Conservation (phyloP, 306 rosid genomes). For the Ochetophila trinervis region DNA sequence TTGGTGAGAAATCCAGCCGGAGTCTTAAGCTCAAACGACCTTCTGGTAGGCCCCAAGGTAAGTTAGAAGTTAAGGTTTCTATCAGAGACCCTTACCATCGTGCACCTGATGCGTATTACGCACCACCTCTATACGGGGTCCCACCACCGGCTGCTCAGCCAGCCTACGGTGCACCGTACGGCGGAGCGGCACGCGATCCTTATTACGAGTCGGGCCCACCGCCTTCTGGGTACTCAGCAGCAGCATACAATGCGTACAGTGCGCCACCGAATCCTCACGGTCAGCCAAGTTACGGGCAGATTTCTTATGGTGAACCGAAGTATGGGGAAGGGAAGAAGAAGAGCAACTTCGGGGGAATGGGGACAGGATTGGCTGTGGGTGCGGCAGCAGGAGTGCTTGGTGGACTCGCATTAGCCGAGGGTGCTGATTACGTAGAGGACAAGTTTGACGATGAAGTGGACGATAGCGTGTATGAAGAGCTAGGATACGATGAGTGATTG, state of each 20-base stretch:
- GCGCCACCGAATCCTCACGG: constrained; percentile 20
- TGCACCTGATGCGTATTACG: constrained; percentile 39
- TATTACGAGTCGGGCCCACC: constrained; percentile 34
- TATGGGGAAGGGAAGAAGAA: constrained; percentile 55
- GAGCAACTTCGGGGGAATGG: constrained; percentile 85
- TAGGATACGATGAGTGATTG: constrained; percentile 44
- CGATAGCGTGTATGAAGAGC: constrained; percentile 58
- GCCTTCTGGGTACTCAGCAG: constrained; percentile 10
- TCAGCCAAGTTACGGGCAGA: constrained; percentile 37
- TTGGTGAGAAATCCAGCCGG: constrained; percentile 34
- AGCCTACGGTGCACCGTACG: constrained; percentile 26
- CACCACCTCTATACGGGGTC: constrained; percentile 63
- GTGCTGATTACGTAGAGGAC: constrained; percentile 58
- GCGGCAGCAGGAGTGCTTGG: constrained; percentile 72
- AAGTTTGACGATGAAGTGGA: constrained; percentile 60
- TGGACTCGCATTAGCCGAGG: constrained; percentile 66
- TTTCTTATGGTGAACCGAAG: constrained; percentile 7
- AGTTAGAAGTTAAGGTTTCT: constrained; percentile 47
- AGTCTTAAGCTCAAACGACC: constrained; percentile 62
- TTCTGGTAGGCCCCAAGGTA: constrained; percentile 81
- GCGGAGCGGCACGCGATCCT: constrained; percentile 24
- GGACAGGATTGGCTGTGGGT: constrained; percentile 90
- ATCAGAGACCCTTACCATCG: constrained; percentile 44
- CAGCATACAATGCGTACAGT: neutral
- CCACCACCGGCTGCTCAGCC: constrained; percentile 44